Percentiles rank a stretch among this genome's conserved stretches.
Evolutionary conservation across 805 yeast species (phyloP).

Genomic region (Vanderwaltozyma yarrowii): DNA sequence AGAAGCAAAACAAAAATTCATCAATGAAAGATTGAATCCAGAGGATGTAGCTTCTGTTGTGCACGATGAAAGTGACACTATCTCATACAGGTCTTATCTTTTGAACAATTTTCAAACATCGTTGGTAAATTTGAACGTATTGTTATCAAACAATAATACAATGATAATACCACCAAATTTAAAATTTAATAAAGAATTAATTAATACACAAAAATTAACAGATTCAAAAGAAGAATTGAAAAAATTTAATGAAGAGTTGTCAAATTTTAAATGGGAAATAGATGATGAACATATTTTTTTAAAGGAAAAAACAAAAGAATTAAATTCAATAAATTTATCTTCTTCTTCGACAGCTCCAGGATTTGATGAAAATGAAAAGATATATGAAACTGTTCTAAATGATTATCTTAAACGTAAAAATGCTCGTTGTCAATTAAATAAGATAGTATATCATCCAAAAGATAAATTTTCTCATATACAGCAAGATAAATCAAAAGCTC

Average conservation of each 20-base stretch:
- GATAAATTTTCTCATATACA: constrained; percentile 12
- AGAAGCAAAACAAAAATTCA: constrained; percentile 13
- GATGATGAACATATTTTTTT: background rate
- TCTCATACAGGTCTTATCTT: constrained; percentile 21
- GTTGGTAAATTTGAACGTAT: background rate
- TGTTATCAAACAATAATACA: constrained; percentile 1
- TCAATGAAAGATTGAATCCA: constrained; percentile 19
- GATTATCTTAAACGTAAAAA: constrained; percentile 7
- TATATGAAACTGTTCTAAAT: background rate
- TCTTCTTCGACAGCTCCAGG: background rate
- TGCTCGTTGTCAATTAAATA: constrained; percentile 11
- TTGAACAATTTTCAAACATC: constrained; percentile 14
- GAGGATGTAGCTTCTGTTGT: constrained; percentile 18
- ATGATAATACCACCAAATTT: background rate
- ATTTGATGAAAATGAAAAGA: background rate
- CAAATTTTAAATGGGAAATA: background rate
- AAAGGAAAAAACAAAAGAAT: background rate
- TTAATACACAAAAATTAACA: background rate
- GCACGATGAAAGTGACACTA: constrained; percentile 28
- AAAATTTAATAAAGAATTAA: background rate
- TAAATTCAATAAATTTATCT: background rate
- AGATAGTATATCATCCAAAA: constrained; percentile 9
- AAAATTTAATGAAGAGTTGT: background rate
- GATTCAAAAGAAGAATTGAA: background rate
- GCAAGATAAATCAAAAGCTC: constrained; percentile 17